A percentile compares a stretch with the other conserved stretches of the same genome.
These are phyloP conservation scores for Neurospora cerealis DNA, from an alignment of 495 filamentous ascomycete species.

Conservation along the genomic window DNA sequence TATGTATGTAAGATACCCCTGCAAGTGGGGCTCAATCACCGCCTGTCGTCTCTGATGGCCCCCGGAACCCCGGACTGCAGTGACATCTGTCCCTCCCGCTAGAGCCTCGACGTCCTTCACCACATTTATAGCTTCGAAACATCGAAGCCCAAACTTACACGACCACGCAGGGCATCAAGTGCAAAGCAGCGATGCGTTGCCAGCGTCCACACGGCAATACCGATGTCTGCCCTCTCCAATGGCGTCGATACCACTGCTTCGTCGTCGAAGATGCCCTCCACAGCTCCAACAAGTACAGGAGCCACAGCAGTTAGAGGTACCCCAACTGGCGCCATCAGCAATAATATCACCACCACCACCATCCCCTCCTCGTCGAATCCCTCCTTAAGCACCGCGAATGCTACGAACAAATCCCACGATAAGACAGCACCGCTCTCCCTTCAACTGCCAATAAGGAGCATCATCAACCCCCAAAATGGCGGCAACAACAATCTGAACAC, in stretches of 20 bases:
- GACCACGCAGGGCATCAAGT: not conserved
- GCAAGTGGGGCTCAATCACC: not conserved
- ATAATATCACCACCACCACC: slow-evolving; percentile 1
- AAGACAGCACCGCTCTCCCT: not conserved
- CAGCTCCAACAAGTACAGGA: slow-evolving; percentile 1
- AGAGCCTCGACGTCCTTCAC: not conserved
- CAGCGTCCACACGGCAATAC: slow-evolving; percentile 15
- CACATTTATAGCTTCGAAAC: not conserved
- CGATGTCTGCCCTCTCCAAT: slow-evolving; percentile 31
- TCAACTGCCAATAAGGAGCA: not conserved
- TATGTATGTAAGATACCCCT: not conserved
- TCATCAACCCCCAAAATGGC: not conserved
- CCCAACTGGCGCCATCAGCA: slow-evolving; percentile 1
- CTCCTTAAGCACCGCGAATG: not conserved
- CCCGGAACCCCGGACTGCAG: not conserved
- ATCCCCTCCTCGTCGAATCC: not conserved
- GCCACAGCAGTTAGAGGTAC: slow-evolving; percentile 1
- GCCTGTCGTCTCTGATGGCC: not conserved
- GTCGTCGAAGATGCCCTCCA: slow-evolving; percentile 14
- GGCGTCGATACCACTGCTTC: slow-evolving; percentile 20
- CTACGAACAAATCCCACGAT: not conserved
- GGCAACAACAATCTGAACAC: not conserved
- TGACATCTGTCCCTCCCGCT: not conserved
- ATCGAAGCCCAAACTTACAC: not conserved
- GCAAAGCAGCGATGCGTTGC: slow-evolving; percentile 24